A percentile compares a stretch with the other conserved stretches of the same genome.
phyloP scores from a whole-genome alignment of 208 protist species.

The Wallacemonas rigidus region DNA sequence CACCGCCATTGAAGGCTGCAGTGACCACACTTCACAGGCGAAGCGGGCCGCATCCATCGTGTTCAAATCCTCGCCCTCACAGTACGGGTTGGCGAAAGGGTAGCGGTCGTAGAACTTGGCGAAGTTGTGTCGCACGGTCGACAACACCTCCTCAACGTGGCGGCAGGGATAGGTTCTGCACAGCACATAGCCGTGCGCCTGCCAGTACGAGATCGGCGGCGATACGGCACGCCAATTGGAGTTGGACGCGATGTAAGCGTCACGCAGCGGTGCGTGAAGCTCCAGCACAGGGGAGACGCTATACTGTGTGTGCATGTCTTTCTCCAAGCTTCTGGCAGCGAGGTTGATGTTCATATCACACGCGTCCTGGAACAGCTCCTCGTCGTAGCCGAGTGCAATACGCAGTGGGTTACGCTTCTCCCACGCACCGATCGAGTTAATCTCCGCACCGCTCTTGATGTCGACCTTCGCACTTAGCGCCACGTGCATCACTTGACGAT shows the following conservation, averaged over 20 bases:
- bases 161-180: conserved; percentile 42
- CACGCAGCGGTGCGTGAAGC: conserved; percentile 16
- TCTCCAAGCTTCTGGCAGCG: conserved; percentile 63
- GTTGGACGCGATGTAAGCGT: conserved; percentile 24
- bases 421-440: conserved; percentile 65
- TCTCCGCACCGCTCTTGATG: conserved; percentile 25
- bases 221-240: conserved; percentile 31
- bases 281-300: conserved; percentile 19
- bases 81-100: conserved; percentile 85
- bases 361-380: conserved; percentile 61
- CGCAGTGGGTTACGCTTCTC: conserved; percentile 73
- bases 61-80: conserved; percentile 85
- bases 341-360: conserved; percentile 58
- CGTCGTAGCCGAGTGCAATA: conserved; percentile 86
- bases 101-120: conserved; percentile 69
- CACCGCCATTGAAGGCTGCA: conserved; percentile 2
- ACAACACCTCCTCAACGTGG: conserved; percentile 40
- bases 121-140: conserved; percentile 64
- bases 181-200: conserved; percentile 65
- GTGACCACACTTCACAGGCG: conserved; percentile 43
- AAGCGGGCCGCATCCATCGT: conserved; percentile 60
- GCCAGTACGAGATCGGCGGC: conserved; percentile 81
- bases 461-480: conserved; percentile 65
- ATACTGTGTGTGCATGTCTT: conserved; percentile 50
- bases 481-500: conserved; percentile 62